Base-by-base conservation (phyloP, 2,329 filamentous ascomycete species). In the Capronia coronata region DNA sequence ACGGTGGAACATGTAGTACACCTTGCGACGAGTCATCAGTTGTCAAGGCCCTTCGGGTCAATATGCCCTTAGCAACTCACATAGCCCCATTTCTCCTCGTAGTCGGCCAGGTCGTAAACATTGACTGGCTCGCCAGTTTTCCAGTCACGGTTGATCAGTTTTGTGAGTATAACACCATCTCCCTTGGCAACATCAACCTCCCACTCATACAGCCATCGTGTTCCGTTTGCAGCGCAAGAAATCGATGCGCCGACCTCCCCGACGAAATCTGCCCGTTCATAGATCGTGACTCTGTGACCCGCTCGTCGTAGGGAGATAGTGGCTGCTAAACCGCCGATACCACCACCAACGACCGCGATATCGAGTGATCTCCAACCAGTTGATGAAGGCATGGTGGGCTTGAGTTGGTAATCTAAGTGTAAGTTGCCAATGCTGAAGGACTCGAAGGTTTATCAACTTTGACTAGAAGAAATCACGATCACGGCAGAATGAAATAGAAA, bases 1-100 rank as follows among this genome's bases (percentile, higher is more conserved):
- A 0, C 82, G 71, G 60, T 85, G 82, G 57, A 85, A 85, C 79
- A 83, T 83, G 64, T 84, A 80, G 63, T 84, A 83, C n/a, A n/a
- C n/a, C n/a, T n/a, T n/a, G n/a, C n/a, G n/a, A n/a, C n/a, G n/a
- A n/a, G n/a, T n/a, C n/a, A n/a, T n/a, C n/a, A n/a, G n/a, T n/a
- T n/a, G n/a, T n/a, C n/a, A n/a, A n/a, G n/a, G n/a, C n/a, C n/a
- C n/a, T n/a, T n/a, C n/a, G n/a, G n/a, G n/a, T n/a, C n/a, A n/a
- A n/a, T n/a, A n/a, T n/a, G n/a, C n/a, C n/a, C n/a, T n/a, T n/a
- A n/a, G n/a, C n/a, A n/a, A n/a, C n/a, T n/a, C 0, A 77, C 75
- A 63, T 78, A 76, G 10, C 80, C 81, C 80, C 81, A 86, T 46
- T 70, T 71, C 66, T 79, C 62, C 64, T 85, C 76, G 49, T 86